A percentile compares a stretch with the other conserved stretches of the same genome.
These are phyloP conservation scores for Lolium perenne DNA, from an alignment of 176 grass and related monocot genomes.

Conservation along the genomic window DNA sequence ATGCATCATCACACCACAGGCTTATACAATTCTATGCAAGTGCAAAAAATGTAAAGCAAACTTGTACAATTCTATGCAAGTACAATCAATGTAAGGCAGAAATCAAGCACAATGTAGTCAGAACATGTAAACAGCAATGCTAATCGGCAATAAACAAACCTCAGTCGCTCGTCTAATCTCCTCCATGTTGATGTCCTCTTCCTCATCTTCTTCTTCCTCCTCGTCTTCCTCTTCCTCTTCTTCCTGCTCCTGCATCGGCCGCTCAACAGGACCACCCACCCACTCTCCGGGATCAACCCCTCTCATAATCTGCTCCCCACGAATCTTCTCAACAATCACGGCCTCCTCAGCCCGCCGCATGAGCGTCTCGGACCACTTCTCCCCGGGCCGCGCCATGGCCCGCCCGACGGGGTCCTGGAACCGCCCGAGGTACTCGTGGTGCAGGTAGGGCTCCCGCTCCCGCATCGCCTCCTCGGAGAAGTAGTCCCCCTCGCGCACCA, in stretches of 20 bases:
- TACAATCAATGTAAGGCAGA: background rate
- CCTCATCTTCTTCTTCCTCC: slow-evolving; percentile 33
- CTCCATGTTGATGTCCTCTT: background rate
- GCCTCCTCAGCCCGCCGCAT: slow-evolving; percentile 84
- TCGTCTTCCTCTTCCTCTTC: slow-evolving; percentile 44
- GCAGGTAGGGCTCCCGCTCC: slow-evolving; percentile 89
- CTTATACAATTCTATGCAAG: background rate
- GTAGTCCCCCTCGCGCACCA: slow-evolving; percentile 71
- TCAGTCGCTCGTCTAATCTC: slow-evolving; percentile 22
- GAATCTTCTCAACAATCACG: slow-evolving; percentile 77
- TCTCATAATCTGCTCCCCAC: slow-evolving; percentile 72
- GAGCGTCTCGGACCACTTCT: slow-evolving; percentile 86
- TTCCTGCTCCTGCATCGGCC: slow-evolving; percentile 41
- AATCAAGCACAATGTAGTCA: background rate
- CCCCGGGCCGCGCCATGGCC: slow-evolving; percentile 71
- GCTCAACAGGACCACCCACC: slow-evolving; percentile 52
- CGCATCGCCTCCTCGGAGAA: slow-evolving; percentile 97
- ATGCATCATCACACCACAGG: background rate
- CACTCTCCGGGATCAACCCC: slow-evolving; percentile 77
- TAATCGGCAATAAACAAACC: slow-evolving; percentile 33
- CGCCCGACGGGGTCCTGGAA: slow-evolving; percentile 79
- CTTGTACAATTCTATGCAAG: background rate
- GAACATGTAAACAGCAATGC: background rate
- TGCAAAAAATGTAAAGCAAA: background rate
- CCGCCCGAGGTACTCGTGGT: slow-evolving; percentile 77